Percentiles rank a stretch among this genome's conserved stretches.
Conservation (phyloP, 129 eudicot genomes). For the Arctium minus region DNA sequence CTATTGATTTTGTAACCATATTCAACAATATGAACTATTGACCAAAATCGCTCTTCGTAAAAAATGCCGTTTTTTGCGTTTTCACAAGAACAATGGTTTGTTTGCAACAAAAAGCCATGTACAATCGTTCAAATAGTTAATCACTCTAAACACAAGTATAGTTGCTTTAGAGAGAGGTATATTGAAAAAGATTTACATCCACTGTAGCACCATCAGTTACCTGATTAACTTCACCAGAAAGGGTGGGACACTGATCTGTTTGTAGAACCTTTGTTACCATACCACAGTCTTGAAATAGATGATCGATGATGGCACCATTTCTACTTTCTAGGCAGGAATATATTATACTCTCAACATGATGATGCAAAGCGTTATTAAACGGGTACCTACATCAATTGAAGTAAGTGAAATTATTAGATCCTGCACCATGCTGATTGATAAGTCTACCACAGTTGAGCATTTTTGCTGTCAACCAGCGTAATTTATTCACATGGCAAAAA, state of each 20-base stretch:
- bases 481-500: background rate
- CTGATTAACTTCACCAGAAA: conserved; percentile 55
- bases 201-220: conserved; percentile 23
- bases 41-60: background rate
- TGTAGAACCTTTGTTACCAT: conserved; percentile 56
- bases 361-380: conserved; percentile 83
- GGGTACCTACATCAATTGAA: conserved; percentile 67
- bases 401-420: background rate
- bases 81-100: background rate
- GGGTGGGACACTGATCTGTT: conserved; percentile 43
- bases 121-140: background rate
- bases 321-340: conserved; percentile 77
- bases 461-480: background rate
- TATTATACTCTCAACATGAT: conserved; percentile 94
- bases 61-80: background rate
- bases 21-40: background rate
- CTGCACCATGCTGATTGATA: background rate
- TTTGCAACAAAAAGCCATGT: background rate
- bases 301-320: conserved; percentile 48
- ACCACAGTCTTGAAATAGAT: conserved; percentile 69
- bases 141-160: background rate
- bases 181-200: background rate
- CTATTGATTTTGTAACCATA: background rate
- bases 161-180: background rate
- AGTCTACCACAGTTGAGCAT: background rate